Conservation (phyloP, 805 yeast species). For the Lachancea quebecensis region DNA sequence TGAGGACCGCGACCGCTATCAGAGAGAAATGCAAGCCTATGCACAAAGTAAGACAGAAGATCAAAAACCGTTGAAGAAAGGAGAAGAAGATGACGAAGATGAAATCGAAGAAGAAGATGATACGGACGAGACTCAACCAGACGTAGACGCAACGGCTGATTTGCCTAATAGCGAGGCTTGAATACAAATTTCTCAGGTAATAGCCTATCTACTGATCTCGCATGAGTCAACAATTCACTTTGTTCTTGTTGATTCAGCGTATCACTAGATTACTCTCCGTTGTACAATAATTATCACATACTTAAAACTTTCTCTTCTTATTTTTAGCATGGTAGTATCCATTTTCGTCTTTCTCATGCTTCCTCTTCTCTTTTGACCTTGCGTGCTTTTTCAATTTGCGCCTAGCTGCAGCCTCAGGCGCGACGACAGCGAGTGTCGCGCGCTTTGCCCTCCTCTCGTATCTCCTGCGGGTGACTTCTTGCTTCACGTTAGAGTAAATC, state of each 20-base stretch:
- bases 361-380: constrained; percentile 70
- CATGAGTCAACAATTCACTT: too few species aligned
- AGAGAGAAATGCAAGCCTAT: constrained; percentile 59
- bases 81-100: constrained; percentile 17
- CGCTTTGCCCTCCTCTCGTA: constrained; percentile 69
- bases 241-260: not conserved
- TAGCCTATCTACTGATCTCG: not conserved
- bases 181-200: not conserved
- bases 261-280: not conserved
- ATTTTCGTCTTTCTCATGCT: constrained; percentile 63
- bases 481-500: constrained; percentile 58
- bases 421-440: constrained; percentile 65
- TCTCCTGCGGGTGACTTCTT: constrained; percentile 52
- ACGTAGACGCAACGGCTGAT: constrained; percentile 9
- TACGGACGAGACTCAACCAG: constrained; percentile 10
- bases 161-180: constrained; percentile 6
- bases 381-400: constrained; percentile 72
- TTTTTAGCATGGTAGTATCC: constrained; percentile 67
- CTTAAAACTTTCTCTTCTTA: constrained; percentile 33
- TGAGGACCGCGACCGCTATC: constrained; percentile 71
- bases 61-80: constrained; percentile 13
- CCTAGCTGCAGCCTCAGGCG: constrained; percentile 77
- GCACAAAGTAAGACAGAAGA: constrained; percentile 13
- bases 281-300: constrained; percentile 1
- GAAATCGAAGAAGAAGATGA: constrained; percentile 20